Evolutionary conservation across 306 rosid species (phyloP).

Genomic region (Glycine latifolia): DNA sequence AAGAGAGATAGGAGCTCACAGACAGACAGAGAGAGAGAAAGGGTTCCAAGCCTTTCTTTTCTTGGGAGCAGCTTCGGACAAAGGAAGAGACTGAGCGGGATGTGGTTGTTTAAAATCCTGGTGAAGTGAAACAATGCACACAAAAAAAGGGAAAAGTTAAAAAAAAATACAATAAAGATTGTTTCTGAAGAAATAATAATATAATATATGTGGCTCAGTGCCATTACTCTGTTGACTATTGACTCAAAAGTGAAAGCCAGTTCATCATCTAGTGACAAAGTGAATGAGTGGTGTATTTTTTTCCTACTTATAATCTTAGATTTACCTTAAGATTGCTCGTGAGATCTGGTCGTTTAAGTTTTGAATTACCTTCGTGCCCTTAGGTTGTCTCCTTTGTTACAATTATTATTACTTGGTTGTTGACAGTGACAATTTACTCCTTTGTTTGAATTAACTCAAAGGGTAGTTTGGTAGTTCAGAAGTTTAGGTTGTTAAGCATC

Average conservation of each 20-base stretch:
- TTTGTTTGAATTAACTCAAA: neutral
- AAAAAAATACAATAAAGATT: neutral
- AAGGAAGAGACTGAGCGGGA: slow-evolving; percentile 46
- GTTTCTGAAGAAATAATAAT: slow-evolving; percentile 21
- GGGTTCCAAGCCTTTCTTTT: slow-evolving; percentile 10
- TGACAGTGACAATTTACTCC: neutral
- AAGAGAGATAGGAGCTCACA: slow-evolving; percentile 52
- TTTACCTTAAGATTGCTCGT: slow-evolving; percentile 34
- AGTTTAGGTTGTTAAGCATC: neutral
- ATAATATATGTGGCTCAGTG: slow-evolving; percentile 5
- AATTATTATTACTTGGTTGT: neutral
- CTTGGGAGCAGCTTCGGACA: slow-evolving; percentile 30
- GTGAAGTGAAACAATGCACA: slow-evolving; percentile 14
- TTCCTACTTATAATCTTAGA: neutral
- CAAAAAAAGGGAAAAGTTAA: neutral
- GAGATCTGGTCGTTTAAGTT: slow-evolving; percentile 36
- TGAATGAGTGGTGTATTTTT: neutral
- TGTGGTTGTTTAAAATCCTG: slow-evolving; percentile 42
- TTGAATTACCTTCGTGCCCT: neutral
- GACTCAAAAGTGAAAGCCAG: slow-evolving; percentile 46
- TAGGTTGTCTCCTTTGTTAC: neutral
- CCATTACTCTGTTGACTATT: slow-evolving; percentile 23
- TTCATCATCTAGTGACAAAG: slow-evolving; percentile 1
- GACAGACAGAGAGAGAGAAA: neutral
- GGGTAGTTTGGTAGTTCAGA: slow-evolving; percentile 22